Evolutionary conservation across 2,329 filamentous ascomycete genomes (phyloP), one percentile per base, ranked within the genome.

Genomic region (Arthrobotrys sinensis): DNA sequence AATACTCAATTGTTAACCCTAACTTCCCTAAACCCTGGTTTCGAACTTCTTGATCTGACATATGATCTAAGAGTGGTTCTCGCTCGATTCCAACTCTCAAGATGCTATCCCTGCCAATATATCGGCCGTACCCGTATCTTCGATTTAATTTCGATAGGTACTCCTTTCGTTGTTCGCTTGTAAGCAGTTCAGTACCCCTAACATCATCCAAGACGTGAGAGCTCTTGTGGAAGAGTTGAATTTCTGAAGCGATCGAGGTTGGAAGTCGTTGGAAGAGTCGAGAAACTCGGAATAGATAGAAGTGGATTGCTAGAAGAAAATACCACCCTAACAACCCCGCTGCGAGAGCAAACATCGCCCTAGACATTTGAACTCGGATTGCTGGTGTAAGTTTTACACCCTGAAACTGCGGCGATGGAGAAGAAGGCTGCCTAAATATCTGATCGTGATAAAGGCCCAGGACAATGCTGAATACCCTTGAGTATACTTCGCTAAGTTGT

Each of bases 381-480:
- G 36, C 45, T 10, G 65, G 28, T 4, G 65, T 60, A 8, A 67
- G 60, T 11, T 50, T 68, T 5, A 43, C 48, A 6, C 68, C 72
- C 10, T 34, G 34, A 43, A 66, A n/a, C 3, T 55, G 67, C 11
- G 16, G 21, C 3, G 32, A 11, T 3, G 21, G 34, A 36, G 7
- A 3, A 3, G 36, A 24, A 7, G 24, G 40, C 28, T 6, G 7
- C 3, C 32, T 16, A 40, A 81, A 76, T 43, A 80, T 80, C 40
- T 38, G 57, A 14, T 79, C 36, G 12, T 79, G 48, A 32, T 89
- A 87, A 0, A 85, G 80, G 0, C 85, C 83, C 0, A 90, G 80
- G 52, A 85, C 83, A 0, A 86, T 84, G 0, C 86, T 85, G 32
- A 87, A 87, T 0, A 88, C 80, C 4, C 80, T 81, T 0, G 79